These are phyloP conservation scores for Caryopteris hybrid DNA, from an alignment of 305 asterid genomes.

Conservation along the genomic window DNA sequence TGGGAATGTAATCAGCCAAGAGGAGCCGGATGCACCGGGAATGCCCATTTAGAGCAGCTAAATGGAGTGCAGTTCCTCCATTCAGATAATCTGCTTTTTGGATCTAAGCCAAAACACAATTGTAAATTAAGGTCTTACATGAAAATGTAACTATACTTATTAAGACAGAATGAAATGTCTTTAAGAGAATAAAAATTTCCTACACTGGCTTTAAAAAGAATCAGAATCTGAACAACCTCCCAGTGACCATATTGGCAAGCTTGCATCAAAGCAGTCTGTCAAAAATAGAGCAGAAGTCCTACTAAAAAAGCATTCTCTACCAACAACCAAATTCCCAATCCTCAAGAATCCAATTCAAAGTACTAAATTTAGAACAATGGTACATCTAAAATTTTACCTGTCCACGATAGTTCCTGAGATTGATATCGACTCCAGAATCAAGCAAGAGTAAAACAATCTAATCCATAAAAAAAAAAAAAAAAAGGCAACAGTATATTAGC, in stretches of 20 bases:
- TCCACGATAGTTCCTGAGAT: constrained; percentile 82
- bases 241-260: constrained; percentile 93
- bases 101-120: constrained; percentile 37
- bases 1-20: constrained; percentile 76
- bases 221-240: constrained; percentile 88
- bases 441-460: constrained; percentile 79
- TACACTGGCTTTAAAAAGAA: constrained; percentile 80
- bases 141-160: not conserved
- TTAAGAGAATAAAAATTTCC: constrained; percentile 16
- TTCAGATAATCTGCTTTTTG: constrained; percentile 79
- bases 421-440: constrained; percentile 82
- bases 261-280: constrained; percentile 94
- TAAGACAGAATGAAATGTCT: not conserved
- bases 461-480: not conserved
- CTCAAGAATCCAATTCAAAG: not conserved
- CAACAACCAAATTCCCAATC: not conserved
- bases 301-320: not conserved
- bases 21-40: constrained; percentile 69
- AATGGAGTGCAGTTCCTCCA: constrained; percentile 87
- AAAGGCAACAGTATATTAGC: constrained; percentile 9
- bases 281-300: constrained; percentile 4
- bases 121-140: constrained; percentile 6
- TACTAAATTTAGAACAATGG: no score
- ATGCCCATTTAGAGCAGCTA: constrained; percentile 87
- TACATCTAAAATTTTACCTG: constrained; percentile 45